Conservation (phyloP, 106 monocot species). For the Xerophyta viscosa region DNA sequence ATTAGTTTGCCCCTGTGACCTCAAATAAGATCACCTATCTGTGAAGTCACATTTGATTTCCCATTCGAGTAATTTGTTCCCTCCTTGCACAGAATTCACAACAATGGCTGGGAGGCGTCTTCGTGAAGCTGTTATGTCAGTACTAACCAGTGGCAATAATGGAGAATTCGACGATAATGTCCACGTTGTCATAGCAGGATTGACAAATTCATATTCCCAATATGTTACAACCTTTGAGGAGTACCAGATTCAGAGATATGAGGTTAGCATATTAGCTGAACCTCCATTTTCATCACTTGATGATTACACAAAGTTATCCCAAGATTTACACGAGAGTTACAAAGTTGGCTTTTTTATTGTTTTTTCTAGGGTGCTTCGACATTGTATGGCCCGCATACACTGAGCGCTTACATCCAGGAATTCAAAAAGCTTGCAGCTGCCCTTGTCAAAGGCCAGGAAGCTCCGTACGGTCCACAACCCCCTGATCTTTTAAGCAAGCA, state of each 20-base stretch:
- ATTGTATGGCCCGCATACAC: slow-evolving; percentile 24
- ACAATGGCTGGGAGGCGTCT: slow-evolving; percentile 34
- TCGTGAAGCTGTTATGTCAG: slow-evolving; percentile 15
- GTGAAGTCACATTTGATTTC: too few relatives aligned
- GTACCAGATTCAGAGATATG: slow-evolving; percentile 31
- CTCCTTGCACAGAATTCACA: slow-evolving; percentile 18
- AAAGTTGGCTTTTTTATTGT: too few relatives aligned
- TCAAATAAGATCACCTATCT: too few relatives aligned
- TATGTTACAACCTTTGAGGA: slow-evolving; percentile 27
- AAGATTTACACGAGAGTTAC: too few relatives aligned
- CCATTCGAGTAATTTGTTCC: not conserved
- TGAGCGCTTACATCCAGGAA: slow-evolving; percentile 28
- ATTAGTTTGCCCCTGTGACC: too few relatives aligned
- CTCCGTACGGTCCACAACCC: slow-evolving; percentile 2
- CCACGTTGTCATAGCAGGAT: slow-evolving; percentile 24
- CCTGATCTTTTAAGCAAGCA: slow-evolving; percentile 17
- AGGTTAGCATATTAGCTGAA: slow-evolving; percentile 5
- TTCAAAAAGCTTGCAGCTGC: slow-evolving; percentile 27
- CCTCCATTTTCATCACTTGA: not conserved
- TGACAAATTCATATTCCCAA: slow-evolving; percentile 29
- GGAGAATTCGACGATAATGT: slow-evolving; percentile 15
- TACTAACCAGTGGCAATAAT: not conserved
- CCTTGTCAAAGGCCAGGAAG: slow-evolving; percentile 2
- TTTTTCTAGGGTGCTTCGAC: slow-evolving; percentile 23
- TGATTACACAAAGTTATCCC: too few relatives aligned